Conservation (phyloP, 2,329 filamentous ascomycete species). For the Blumeria graminis region DNA sequence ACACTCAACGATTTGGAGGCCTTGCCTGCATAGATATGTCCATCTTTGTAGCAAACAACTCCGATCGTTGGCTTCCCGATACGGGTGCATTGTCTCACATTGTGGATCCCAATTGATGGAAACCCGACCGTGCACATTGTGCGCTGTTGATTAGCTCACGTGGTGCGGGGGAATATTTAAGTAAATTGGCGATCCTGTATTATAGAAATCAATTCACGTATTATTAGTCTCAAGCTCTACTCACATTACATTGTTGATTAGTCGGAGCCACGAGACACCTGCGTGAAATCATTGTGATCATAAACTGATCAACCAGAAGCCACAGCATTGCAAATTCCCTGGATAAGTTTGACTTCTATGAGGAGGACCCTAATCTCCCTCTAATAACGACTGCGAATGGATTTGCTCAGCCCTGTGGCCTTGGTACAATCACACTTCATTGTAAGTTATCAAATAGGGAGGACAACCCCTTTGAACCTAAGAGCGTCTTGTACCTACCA, state of each 20-base stretch:
- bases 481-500: neutral
- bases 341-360: neutral
- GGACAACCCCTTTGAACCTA: neutral
- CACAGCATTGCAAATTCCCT: neutral
- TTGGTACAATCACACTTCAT: neutral
- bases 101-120: too few species aligned
- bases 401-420: neutral
- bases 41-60: neutral
- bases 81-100: neutral
- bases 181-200: too few species aligned
- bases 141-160: too few species aligned
- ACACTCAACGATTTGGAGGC: neutral
- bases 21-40: neutral
- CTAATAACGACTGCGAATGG: neutral
- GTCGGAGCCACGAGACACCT: too few species aligned
- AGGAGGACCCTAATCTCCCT: neutral
- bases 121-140: too few species aligned
- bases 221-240: too few species aligned
- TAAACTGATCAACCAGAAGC: too few species aligned
- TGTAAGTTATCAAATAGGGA: neutral
- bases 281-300: too few species aligned
- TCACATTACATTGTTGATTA: too few species aligned
- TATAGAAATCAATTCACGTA: too few species aligned
- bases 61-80: neutral
- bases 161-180: too few species aligned